Evolutionary conservation across 192 early-diverging fungal species (phyloP).

Genomic region (Backusella luteola): DNA sequence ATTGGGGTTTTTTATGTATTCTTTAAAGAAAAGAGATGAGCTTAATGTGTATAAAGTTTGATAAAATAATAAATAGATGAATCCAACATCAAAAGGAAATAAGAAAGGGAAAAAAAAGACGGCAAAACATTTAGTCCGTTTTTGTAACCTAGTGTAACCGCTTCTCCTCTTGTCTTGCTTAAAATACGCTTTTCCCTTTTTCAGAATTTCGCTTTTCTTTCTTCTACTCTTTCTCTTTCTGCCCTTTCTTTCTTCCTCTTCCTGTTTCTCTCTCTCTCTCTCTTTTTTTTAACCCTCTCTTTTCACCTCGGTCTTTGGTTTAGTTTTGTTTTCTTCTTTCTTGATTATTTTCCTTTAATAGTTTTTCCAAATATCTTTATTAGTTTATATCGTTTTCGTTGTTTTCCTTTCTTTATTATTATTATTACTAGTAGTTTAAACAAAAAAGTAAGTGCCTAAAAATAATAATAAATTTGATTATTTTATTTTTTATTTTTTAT

Average conservation of each 20-base stretch:
- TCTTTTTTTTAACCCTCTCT: not conserved
- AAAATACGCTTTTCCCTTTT: conserved; percentile 7
- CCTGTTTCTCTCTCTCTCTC: not conserved
- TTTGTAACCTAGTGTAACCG: not conserved
- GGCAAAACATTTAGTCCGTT: not conserved
- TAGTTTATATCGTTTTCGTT: not conserved
- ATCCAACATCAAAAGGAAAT: not conserved
- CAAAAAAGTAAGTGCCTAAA: not conserved
- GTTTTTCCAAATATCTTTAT: no score
- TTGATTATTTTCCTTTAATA: no score
- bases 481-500: not conserved
- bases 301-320: not conserved
- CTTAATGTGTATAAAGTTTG: not conserved
- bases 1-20: not conserved
- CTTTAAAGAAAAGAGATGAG: not conserved
- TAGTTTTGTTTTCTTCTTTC: not conserved
- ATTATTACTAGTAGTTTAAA: not conserved
- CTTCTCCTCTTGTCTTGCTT: conserved; percentile 1
- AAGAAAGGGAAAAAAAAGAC: not conserved
- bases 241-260: not conserved
- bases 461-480: no score
- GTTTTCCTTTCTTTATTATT: not conserved
- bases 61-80: not conserved
- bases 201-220: not conserved
- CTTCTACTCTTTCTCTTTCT: not conserved